Percentiles rank a stretch among this genome's conserved stretches.
Conservation (phyloP, 2,329 filamentous ascomycete genomes). For the Penicillium rolfsii region DNA sequence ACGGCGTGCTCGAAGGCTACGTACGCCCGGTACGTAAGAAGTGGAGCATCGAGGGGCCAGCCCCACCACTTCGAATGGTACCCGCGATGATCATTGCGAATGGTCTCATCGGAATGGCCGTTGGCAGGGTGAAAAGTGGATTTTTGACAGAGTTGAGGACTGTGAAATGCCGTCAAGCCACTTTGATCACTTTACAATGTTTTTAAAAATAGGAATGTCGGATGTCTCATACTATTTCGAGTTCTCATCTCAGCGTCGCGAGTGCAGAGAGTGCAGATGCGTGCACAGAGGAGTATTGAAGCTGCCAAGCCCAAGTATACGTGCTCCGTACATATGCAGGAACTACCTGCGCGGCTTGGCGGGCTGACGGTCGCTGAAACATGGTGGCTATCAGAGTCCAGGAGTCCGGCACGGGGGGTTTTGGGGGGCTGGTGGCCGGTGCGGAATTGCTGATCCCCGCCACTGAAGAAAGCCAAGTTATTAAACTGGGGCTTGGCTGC, state of each 20-base stretch:
- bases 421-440: background rate
- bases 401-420: background rate
- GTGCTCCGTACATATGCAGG: background rate
- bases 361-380: conserved; percentile 1
- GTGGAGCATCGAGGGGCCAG: background rate
- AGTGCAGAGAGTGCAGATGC: no score
- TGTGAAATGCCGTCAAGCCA: background rate
- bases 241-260: background rate
- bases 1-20: background rate
- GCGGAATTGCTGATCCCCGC: background rate
- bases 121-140: background rate
- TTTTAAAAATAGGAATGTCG: background rate
- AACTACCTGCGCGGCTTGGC: conserved; percentile 1
- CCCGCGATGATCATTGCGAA: background rate
- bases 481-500: conserved; percentile 12
- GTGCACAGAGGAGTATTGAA: background rate
- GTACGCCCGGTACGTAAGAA: conserved; percentile 1
- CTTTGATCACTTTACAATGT: background rate
- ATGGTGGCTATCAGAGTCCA: background rate
- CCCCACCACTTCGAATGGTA: background rate
- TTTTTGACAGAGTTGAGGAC: background rate
- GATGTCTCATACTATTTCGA: background rate
- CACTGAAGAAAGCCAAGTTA: conserved; percentile 8
- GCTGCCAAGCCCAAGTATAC: conserved; percentile 7
- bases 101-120: conserved; percentile 3